Conservation (phyloP, 2,329 filamentous ascomycete species). For the Colletotrichum orchidophilum region DNA sequence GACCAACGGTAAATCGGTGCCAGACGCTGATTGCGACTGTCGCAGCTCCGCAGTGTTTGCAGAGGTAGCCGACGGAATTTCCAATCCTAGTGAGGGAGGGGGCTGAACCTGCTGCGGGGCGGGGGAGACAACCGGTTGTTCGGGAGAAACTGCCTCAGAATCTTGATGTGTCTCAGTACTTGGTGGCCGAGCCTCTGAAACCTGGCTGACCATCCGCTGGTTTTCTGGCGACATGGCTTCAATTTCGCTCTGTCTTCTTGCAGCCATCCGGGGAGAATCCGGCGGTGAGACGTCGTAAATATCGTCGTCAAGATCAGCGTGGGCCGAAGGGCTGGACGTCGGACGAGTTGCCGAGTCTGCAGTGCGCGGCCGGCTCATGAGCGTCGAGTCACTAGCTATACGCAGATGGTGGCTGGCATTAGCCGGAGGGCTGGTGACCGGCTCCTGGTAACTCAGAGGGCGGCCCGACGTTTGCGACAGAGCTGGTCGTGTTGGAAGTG, state of each 20-base stretch:
- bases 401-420: conserved; percentile 22
- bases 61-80: conserved; percentile 41
- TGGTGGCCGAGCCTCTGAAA: neutral
- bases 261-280: conserved; percentile 46
- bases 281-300: conserved; percentile 60
- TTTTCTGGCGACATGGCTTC: neutral
- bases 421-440: neutral
- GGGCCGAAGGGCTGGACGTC: conserved; percentile 16
- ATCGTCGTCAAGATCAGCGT: conserved; percentile 48
- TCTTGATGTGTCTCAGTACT: neutral
- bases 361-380: conserved; percentile 26
- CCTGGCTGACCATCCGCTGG: conserved; percentile 7
- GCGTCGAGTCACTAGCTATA: conserved; percentile 30
- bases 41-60: conserved; percentile 14
- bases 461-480: conserved; percentile 24
- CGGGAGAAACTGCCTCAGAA: neutral
- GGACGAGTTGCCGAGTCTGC: conserved; percentile 20
- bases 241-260: conserved; percentile 16
- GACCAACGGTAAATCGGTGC: conserved; percentile 30
- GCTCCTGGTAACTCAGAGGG: conserved; percentile 28
- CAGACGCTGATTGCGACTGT: neutral
- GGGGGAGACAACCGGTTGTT: neutral
- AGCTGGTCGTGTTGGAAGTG: conserved; percentile 16
- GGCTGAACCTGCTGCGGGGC: neutral
- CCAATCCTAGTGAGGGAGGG: conserved; percentile 38